phyloP scores from a whole-genome alignment of 257 asterid species.

The Solanum paucissectum region DNA sequence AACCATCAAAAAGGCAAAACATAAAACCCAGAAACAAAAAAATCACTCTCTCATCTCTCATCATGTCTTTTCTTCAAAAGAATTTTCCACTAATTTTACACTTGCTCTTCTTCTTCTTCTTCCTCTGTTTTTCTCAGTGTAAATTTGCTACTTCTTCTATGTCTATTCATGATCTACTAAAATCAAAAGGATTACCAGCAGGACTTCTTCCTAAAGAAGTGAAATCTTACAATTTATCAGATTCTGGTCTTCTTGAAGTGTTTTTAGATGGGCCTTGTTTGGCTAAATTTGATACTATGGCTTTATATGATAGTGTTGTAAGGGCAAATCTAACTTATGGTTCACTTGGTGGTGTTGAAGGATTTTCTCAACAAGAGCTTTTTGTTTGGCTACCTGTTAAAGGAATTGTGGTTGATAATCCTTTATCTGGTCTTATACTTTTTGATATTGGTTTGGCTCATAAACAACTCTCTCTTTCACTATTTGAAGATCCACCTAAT shows the following conservation, averaged over 20 bases:
- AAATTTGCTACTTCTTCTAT: not conserved
- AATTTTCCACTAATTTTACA: not conserved
- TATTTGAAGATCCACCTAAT: slow-evolving; percentile 86
- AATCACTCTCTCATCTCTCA: not conserved
- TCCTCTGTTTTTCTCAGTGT: slow-evolving; percentile 6
- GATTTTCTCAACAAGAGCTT: slow-evolving; percentile 86
- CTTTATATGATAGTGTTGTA: slow-evolving; percentile 62
- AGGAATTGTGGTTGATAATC: slow-evolving; percentile 69
- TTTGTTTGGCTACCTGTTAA: slow-evolving; percentile 89
- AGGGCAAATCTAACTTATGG: slow-evolving; percentile 74
- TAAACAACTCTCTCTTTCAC: slow-evolving; percentile 73
- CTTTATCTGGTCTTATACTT: slow-evolving; percentile 62
- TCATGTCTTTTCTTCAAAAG: slow-evolving; percentile 26
- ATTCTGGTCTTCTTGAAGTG: slow-evolving; percentile 60
- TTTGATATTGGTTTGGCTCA: slow-evolving; percentile 84
- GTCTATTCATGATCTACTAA: slow-evolving; percentile 74
- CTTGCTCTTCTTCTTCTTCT: not conserved
- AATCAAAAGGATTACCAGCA: slow-evolving; percentile 68
- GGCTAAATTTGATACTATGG: slow-evolving; percentile 85
- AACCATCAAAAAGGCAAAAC: not conserved
- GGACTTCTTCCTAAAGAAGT: slow-evolving; percentile 77
- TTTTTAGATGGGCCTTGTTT: slow-evolving; percentile 71
- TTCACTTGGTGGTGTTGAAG: slow-evolving; percentile 66
- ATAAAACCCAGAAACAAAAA: not conserved
- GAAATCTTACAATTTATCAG: slow-evolving; percentile 48